Evolutionary conservation across 192 early-diverging fungal genomes (phyloP).

Genomic region (Coemansia sp.): DNA sequence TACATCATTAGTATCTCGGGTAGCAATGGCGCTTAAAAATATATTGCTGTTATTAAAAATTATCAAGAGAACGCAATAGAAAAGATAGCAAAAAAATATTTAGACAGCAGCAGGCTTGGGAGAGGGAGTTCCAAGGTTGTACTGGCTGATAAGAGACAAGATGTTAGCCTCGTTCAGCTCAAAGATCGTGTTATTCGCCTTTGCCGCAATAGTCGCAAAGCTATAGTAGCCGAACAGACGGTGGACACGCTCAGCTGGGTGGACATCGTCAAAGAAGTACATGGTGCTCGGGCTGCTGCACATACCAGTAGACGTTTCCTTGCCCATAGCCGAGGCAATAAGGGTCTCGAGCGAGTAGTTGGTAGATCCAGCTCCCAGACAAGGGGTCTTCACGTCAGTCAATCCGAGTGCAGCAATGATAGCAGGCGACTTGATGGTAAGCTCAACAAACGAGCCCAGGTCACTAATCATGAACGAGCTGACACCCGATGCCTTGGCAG

Average conservation of each 20-base stretch:
- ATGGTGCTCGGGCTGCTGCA: conserved; percentile 43
- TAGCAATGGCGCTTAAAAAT: too few relatives aligned
- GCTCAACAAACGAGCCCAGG: conserved; percentile 40
- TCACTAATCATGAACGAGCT: conserved; percentile 23
- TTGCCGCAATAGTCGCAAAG: conserved; percentile 19
- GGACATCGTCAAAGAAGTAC: conserved; percentile 52
- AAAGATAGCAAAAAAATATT: not conserved
- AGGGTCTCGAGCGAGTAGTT: conserved; percentile 44
- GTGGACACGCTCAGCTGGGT: conserved; percentile 47
- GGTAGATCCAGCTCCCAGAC: conserved; percentile 29
- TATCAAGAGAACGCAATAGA: not conserved
- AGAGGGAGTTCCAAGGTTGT: conserved; percentile 28
- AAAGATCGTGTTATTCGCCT: conserved; percentile 7
- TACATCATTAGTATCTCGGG: too few relatives aligned
- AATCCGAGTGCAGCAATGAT: conserved; percentile 31
- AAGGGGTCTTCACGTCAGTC: conserved; percentile 35
- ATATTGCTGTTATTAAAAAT: not conserved
- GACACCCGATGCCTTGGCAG: conserved; percentile 23
- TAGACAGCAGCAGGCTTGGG: conserved; percentile 29
- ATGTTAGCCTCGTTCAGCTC: conserved; percentile 30
- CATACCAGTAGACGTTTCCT: conserved; percentile 18
- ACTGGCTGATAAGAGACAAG: conserved; percentile 25
- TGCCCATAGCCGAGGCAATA: conserved; percentile 31
- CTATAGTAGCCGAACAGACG: conserved; percentile 48
- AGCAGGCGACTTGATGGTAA: conserved; percentile 23